Percentiles rank a stretch among this genome's conserved stretches.
Conservation (phyloP, 202 grass and related monocot genomes). For the Thinopyrum obtusiflorum region DNA sequence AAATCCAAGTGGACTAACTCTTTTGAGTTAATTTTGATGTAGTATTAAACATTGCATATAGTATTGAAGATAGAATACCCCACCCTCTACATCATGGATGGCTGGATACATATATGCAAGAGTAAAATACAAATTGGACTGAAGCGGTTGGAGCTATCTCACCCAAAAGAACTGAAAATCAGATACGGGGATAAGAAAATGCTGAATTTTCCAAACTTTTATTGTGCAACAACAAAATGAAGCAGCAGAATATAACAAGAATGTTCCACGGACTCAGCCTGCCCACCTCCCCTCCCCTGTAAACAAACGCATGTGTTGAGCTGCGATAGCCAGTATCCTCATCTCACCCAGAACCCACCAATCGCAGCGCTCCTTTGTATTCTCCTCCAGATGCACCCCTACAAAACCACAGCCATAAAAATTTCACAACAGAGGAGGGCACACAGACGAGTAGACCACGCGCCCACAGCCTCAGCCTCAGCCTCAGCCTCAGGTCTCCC, state of each 20-base stretch:
- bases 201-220: neutral
- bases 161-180: neutral
- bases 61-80: too few relatives aligned
- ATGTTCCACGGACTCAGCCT: constrained; percentile 5
- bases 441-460: neutral
- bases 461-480: neutral
- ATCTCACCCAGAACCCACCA: constrained; percentile 80
- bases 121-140: neutral
- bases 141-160: neutral
- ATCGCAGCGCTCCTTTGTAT: constrained; percentile 53
- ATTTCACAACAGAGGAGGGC: constrained; percentile 18
- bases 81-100: too few relatives aligned
- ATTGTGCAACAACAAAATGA: neutral
- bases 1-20: neutral
- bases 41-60: neutral
- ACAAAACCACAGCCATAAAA: constrained; percentile 34
- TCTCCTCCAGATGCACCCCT: constrained; percentile 34
- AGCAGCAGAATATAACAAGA: neutral
- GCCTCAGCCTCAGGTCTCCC: constrained; percentile 11
- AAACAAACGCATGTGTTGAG: neutral
- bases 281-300: neutral
- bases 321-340: constrained; percentile 44
- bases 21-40: neutral
- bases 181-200: neutral
- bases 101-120: too few relatives aligned